Evolutionary conservation across 2,329 filamentous ascomycete species (phyloP), one percentile per base, ranked within the genome.

Genomic region (Aspergillus sclerotialis): DNA sequence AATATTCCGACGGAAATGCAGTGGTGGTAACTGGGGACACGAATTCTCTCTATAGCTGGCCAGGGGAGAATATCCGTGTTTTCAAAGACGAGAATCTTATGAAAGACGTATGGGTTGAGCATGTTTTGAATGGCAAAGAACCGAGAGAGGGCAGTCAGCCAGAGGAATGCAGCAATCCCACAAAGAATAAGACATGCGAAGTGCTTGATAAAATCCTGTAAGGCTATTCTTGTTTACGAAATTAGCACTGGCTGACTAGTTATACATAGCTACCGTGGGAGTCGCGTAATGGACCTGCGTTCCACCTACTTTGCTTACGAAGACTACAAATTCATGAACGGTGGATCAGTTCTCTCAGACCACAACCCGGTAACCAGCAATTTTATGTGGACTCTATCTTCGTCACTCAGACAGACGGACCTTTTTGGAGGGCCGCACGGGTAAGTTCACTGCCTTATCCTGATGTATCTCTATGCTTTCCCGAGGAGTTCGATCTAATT

Each of bases 11-110:
- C 2, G 78, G 76, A 14, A 80, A 80, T 42, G 68, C 79, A 1
- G 78, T 83, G 1, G 52, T 84, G 18, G 64, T 83, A 8, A 75
- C 71, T 38, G 80, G 80, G 31, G 79, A 84, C 55, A 77, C 74
- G 14, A 84, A 83, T 60, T 72, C 71, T 37, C 72, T 77, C 13
- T 83, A 82, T 60, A 78, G 75, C 2, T 70, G 74, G 11, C 52
- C 67, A 2, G 64, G 55, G 7, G 75, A 80, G 54, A 71, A 69
- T 24, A 69, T 75, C 32, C 56, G 55, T 5, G 44, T 75, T 34
- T 72, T 80, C 40, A 49, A 60, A n/a, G 61, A 59, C 6, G 61
- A 71, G 37, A 73, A 72, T 33, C 66, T 65, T 21, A 59, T 83
- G 53, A 68, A 56, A 0, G 78, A 84, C 52, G 53, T 68, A 0